These are phyloP conservation scores for Stephanodiscus triporus DNA, from an alignment of 108 stramenopile species.

Conservation along the genomic window DNA sequence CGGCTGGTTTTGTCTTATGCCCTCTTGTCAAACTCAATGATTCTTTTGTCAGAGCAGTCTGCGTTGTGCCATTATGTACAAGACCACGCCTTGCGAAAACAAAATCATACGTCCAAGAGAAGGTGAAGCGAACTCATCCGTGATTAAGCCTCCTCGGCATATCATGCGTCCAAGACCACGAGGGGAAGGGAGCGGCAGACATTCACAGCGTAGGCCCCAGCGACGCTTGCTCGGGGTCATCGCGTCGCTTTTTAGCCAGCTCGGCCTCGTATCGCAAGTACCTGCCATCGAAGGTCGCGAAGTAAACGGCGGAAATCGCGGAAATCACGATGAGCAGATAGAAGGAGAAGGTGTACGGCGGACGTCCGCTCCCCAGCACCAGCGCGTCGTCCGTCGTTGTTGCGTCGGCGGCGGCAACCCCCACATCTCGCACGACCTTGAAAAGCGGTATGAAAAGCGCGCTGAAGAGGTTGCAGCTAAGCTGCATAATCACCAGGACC, in stretches of 20 bases:
- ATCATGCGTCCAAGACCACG: background rate
- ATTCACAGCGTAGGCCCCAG: conserved; percentile 1
- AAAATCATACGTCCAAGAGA: background rate
- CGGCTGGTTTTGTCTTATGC: conserved; percentile 65
- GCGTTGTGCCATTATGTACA: background rate
- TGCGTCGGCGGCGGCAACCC: conserved; percentile 33
- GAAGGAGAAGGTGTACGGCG: conserved; percentile 86
- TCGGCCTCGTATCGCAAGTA: conserved; percentile 83
- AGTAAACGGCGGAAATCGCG: conserved; percentile 76
- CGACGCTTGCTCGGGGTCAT: conserved; percentile 4
- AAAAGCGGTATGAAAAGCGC: conserved; percentile 89
- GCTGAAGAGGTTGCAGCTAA: conserved; percentile 82
- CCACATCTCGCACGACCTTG: conserved; percentile 74
- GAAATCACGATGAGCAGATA: conserved; percentile 81
- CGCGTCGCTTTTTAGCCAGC: conserved; percentile 54
- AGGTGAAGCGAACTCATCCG: background rate
- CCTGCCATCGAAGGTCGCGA: conserved; percentile 87
- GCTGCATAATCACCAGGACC: conserved; percentile 85
- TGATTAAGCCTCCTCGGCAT: too few relatives aligned
- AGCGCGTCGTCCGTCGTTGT: conserved; percentile 33
- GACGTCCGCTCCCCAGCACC: conserved; percentile 54
- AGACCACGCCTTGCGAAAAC: too few relatives aligned
- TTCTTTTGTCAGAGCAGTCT: background rate
- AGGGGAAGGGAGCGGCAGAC: background rate
- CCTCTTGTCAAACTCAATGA: conserved; percentile 57